A percentile compares a stretch with the other conserved stretches of the same genome.
These are phyloP conservation scores for Eucalyptus cloeziana DNA, from an alignment of 345 rosid genomes.

Conservation along the genomic window DNA sequence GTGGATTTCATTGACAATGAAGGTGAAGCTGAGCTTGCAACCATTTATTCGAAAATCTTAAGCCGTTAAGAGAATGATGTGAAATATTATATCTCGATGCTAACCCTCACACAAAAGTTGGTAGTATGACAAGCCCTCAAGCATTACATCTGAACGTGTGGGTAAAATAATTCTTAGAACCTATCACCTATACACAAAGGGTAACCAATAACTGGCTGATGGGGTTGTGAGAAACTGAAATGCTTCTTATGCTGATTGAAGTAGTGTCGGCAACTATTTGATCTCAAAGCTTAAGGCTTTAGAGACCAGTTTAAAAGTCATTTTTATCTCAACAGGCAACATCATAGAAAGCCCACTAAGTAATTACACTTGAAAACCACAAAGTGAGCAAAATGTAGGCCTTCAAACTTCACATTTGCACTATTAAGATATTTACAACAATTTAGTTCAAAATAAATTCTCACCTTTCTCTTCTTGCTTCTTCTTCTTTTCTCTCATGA, in stretches of 20 bases:
- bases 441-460: not conserved
- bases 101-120: not conserved
- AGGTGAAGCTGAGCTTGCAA: not conserved
- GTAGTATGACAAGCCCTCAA: not conserved
- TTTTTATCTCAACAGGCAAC: not conserved
- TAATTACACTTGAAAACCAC: not conserved
- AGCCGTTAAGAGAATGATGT: not conserved
- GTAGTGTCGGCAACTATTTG: not conserved
- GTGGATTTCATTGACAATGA: not conserved
- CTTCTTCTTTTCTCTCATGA: slow-evolving; percentile 82
- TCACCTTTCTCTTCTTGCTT: slow-evolving; percentile 92
- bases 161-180: not conserved
- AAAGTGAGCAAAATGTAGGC: not conserved
- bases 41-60: not conserved
- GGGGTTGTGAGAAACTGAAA: not conserved
- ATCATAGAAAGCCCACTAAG: not conserved
- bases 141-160: not conserved
- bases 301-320: not conserved
- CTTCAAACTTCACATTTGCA: not conserved
- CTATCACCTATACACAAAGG: not conserved
- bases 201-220: not conserved
- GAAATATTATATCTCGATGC: not conserved
- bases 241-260: not conserved
- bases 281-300: not conserved
- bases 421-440: not conserved